phyloP scores from a whole-genome alignment of 306 rosid genomes.

The Trichosanthes cucumerina region DNA sequence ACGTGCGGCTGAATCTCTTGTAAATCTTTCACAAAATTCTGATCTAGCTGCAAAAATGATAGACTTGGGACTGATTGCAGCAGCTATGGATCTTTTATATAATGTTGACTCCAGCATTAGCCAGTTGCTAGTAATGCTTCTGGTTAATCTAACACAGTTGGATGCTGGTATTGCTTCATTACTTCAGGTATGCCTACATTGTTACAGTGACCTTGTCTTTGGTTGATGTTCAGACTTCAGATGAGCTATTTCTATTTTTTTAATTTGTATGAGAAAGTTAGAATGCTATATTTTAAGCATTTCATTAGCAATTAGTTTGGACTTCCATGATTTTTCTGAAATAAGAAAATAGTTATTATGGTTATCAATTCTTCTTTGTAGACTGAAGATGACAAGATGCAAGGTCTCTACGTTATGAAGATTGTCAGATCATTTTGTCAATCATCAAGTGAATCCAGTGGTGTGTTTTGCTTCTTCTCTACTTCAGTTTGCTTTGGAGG shows the following conservation, averaged over 20 bases:
- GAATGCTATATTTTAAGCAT: background rate
- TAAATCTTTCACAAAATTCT: conserved; percentile 70
- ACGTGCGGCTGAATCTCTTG: conserved; percentile 78
- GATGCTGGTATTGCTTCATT: conserved; percentile 51
- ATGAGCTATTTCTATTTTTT: background rate
- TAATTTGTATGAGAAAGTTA: background rate
- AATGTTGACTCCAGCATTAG: conserved; percentile 46
- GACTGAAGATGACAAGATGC: conserved; percentile 77
- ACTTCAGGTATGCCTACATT: conserved; percentile 59
- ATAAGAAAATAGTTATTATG: background rate
- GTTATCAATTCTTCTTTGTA: conserved; percentile 20
- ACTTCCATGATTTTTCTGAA: background rate
- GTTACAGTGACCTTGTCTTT: background rate
- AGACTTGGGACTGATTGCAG: conserved; percentile 38
- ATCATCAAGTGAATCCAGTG: conserved; percentile 42
- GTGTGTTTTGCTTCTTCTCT: conserved; percentile 32
- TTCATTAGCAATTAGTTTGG: background rate
- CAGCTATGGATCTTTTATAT: conserved; percentile 58
- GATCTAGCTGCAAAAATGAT: conserved; percentile 58
- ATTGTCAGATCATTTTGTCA: conserved; percentile 91
- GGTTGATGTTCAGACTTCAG: background rate
- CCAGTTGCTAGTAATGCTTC: conserved; percentile 74
- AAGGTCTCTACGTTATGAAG: conserved; percentile 74
- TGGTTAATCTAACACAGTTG: conserved; percentile 79
- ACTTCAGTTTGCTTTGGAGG: background rate